Evolutionary conservation across 1,284 basidiomycete species (phyloP), one percentile per base, ranked within the genome.

Genomic region (Kwoniella shivajii): DNA sequence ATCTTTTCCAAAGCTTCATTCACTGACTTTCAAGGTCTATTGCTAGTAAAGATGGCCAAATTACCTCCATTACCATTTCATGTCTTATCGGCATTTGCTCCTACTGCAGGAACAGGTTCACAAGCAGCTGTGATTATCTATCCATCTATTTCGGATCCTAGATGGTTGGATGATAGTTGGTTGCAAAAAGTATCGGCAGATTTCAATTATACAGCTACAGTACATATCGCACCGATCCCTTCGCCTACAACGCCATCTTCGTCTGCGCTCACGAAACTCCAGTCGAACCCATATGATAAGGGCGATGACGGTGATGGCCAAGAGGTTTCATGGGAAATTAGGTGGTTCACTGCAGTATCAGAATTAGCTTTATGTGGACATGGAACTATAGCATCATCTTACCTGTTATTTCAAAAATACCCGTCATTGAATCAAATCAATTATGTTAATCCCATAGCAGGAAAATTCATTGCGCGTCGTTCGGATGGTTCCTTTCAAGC

Each of bases 281-380:
- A n/a, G n/a, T n/a, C n/a, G n/a, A n/a, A n/a, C n/a, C n/a, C n/a
- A n/a, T n/a, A n/a, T n/a, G n/a, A n/a, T n/a, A n/a, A n/a, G n/a
- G 38, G 20, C 7, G 38, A 39, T 20, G n/a, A 39, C 7, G 18
- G 7, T 39, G 38, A 33, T 10, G 22, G 22, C 10, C 26, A 38
- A 9, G 57, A 54, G 16, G 65, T 56, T 13, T 47, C 20, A 33
- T 75, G 63, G 36, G 61, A 66, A 5, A 52, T 75, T 54, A 55
- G 73, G 46, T 75, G 73, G 73, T 75, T 66, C 20, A 75, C 73
- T 0, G 68, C 72, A 26, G 20, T 14, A 22, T 42, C 72, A 68
- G 73, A 75, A 62, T 66, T 72, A 6, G 51, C 61, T 1, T 56
- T 75, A 14, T 75, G 73, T 52, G 73, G 73, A 1, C 73, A 75